Percentiles rank a stretch among this genome's conserved stretches.
Conservation (phyloP, 345 rosid species). For the Rhizophora apiculata region DNA sequence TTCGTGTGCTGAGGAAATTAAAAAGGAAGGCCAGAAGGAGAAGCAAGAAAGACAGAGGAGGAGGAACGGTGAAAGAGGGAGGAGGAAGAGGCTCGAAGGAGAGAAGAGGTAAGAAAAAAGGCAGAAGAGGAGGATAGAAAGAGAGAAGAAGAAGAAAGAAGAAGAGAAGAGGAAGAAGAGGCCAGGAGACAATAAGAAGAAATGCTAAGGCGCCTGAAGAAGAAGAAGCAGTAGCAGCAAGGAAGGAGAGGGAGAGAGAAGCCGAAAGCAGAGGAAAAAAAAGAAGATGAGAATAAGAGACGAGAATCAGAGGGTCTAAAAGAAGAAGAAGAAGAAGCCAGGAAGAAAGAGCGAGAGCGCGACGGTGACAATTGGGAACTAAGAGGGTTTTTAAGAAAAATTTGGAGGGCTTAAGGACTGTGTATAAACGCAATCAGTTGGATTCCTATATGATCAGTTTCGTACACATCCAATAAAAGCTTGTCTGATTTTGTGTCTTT, state of each 20-base stretch:
- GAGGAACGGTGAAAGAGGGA: constrained; percentile 6
- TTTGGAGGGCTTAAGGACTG: neutral
- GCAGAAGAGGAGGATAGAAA: neutral
- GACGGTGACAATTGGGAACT: neutral
- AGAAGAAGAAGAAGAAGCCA: neutral
- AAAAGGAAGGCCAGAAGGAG: constrained; percentile 40
- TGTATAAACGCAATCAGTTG: neutral
- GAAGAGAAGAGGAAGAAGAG: neutral
- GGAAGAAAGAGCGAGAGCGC: neutral
- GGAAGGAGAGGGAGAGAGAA: neutral
- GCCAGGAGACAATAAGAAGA: neutral
- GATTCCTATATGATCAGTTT: too few species aligned
- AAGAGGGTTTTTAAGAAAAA: constrained; percentile 3
- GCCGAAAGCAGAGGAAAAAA: neutral
- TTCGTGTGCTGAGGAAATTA: constrained; percentile 68
- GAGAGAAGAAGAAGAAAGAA: constrained; percentile 9
- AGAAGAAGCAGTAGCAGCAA: neutral
- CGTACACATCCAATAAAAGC: neutral
- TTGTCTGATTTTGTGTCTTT: neutral
- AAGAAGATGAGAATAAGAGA: neutral
- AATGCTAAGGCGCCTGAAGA: neutral
- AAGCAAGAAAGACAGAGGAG: constrained; percentile 26
- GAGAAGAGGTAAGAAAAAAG: constrained; percentile 8
- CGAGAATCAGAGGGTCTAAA: neutral
- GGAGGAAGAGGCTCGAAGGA: constrained; percentile 11